phyloP scores from a whole-genome alignment of 2,329 filamentous ascomycete genomes.

The Botrytis galanthina region DNA sequence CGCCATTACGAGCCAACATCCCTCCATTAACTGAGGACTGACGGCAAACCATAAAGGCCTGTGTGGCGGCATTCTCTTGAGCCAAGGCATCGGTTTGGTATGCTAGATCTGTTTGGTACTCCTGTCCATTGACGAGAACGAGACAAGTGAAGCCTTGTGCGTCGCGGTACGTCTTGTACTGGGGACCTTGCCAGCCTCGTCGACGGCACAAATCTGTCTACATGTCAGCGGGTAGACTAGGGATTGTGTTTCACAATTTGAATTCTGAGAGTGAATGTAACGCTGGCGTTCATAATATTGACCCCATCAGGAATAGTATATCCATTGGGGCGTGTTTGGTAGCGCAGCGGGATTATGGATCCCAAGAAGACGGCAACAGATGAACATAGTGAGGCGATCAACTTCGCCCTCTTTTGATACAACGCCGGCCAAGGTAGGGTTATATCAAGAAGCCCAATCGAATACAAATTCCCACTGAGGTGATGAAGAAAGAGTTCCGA shows the following conservation, averaged over 20 bases:
- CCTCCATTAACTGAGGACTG: conserved; percentile 97
- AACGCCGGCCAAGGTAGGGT: conserved; percentile 4
- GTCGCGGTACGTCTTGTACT: conserved; percentile 78
- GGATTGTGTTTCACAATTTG: conserved; percentile 23
- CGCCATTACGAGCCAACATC: conserved; percentile 72
- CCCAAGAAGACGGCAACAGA: conserved; percentile 13
- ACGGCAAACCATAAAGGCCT: conserved; percentile 94
- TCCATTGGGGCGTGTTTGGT: conserved; percentile 1
- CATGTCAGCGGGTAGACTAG: conserved; percentile 32
- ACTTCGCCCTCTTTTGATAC: conserved; percentile 19
- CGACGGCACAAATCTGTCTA: conserved; percentile 83
- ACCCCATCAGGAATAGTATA: conserved; percentile 17
- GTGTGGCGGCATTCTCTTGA: conserved; percentile 90
- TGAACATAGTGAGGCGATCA: conserved; percentile 15
- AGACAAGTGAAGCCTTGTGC: conserved; percentile 79
- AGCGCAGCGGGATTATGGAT: conserved; percentile 12
- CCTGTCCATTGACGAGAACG: conserved; percentile 91
- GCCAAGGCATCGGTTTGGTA: conserved; percentile 81
- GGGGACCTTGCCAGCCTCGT: conserved; percentile 88
- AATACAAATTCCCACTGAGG: conserved; percentile 31
- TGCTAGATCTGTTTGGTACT: conserved; percentile 87
- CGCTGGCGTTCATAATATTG: conserved; percentile 6
- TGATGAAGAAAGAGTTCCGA: conserved; percentile 25
- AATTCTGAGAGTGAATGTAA: conserved; percentile 9
- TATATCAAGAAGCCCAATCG: conserved; percentile 23